Evolutionary conservation across 108 stramenopile genomes (phyloP), one percentile per base, ranked within the genome.

Genomic region (Fragilariopsis cylindrus): DNA sequence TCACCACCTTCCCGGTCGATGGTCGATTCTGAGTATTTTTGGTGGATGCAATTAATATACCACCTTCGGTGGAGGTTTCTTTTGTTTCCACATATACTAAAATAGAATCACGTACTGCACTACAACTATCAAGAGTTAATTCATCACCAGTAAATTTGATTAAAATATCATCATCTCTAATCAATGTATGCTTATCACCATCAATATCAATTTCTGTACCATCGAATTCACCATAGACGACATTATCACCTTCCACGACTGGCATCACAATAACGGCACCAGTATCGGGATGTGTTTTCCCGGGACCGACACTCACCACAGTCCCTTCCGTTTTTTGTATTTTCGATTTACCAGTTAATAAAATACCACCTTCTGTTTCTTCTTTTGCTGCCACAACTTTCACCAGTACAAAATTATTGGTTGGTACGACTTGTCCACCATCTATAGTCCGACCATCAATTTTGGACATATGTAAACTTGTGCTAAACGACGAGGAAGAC

Each of bases 151-250:
- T 68, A 71, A 83, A 97, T 60, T 91, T 91, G 41, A 97, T 87
- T 12, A 97, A 73, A 60, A 95, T 81, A 73, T 97, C 93, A 71
- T 89, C 87, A 74, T 93, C 92, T 6, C 92, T 83, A 70, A 97
- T 97, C 68, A 97, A 73, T 0, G 83, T 85, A 77, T 97, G 96
- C 73, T 81, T 82, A 9, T 60, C 76, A 16, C 86, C 90, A 62
- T 93, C 82, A 60, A 92, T 87, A 48, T 92, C 83, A 54, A 97
- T 74, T 65, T 95, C 94, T 40, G 92, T 95, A 63, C 96, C 96
- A 75, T 94, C 93, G 74, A 86, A 95, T 71, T 92, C 83, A 66
- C 96, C 96, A 68, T 94, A 96, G 0, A 96, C 86, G 7, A 97
- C 96, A 47, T 80, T 73, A 0, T 97, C 90, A 5, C 96, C 96